Percentiles rank a stretch among this genome's conserved stretches.
Conservation (phyloP, 805 yeast genomes). For the Wickerhamomyces rabaulensis region DNA sequence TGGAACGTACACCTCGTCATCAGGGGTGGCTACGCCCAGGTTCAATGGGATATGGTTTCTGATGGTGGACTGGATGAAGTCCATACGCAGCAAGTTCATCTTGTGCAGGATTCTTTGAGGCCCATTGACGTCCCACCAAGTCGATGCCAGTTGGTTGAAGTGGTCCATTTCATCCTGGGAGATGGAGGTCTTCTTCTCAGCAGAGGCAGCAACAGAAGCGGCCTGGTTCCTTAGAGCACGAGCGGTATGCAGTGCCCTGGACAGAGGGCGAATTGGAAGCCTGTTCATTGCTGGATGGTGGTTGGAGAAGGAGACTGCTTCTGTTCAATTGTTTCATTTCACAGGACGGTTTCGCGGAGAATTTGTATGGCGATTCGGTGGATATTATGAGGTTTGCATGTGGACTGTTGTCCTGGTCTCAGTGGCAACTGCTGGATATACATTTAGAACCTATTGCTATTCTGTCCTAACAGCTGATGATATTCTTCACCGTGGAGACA, state of each 20-base stretch:
- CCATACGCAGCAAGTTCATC: conserved; percentile 89
- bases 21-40: conserved; percentile 23
- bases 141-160: conserved; percentile 78
- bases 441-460: too few species aligned
- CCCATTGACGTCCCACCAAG: conserved; percentile 98
- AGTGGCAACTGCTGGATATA: too few species aligned
- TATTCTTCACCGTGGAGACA: too few species aligned
- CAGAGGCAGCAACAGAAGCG: not conserved
- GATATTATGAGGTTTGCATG: too few species aligned
- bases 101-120: conserved; percentile 91
- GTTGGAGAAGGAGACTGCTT: too few species aligned
- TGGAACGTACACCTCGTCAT: conserved; percentile 62
- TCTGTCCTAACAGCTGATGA: too few species aligned
- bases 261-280: not conserved
- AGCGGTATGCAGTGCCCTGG: not conserved
- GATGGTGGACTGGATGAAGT: conserved; percentile 68
- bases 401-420: too few species aligned
- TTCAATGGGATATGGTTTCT: conserved; percentile 20
- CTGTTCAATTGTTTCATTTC: too few species aligned
- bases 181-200: conserved; percentile 28
- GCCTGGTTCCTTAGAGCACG: not conserved
- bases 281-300: not conserved
- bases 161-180: conserved; percentile 68
- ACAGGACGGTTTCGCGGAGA: not conserved
- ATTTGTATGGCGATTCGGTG: not conserved